phyloP scores from a whole-genome alignment of 2,329 filamentous ascomycete genomes.

The Fusarium sublunatum region DNA sequence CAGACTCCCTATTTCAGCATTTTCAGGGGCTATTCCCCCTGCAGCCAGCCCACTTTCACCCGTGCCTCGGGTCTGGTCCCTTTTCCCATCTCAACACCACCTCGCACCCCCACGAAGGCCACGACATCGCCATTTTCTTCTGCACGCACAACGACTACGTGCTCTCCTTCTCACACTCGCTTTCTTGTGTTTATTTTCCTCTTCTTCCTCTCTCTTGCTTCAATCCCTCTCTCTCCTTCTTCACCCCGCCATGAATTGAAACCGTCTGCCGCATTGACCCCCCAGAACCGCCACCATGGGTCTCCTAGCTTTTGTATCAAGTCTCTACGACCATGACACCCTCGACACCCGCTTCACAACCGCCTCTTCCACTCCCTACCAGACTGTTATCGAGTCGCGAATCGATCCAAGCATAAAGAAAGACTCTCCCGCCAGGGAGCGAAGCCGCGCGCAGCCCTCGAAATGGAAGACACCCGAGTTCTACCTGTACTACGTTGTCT shows the following conservation, averaged over 20 bases:
- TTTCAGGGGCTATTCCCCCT: conserved; percentile 42
- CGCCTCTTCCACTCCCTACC: conserved; percentile 75
- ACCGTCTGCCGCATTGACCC: conserved; percentile 14
- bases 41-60: conserved; percentile 26
- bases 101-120: conserved; percentile 37
- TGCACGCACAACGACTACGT: conserved; percentile 7
- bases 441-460: conserved; percentile 65
- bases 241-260: conserved; percentile 41
- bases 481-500: conserved; percentile 79
- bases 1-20: conserved; percentile 30
- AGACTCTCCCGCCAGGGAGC: conserved; percentile 52
- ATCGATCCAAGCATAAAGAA: conserved; percentile 54
- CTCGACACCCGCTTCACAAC: conserved; percentile 73
- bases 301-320: conserved; percentile 56
- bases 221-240: not conserved
- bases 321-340: conserved; percentile 73
- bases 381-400: conserved; percentile 64
- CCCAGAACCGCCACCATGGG: conserved; percentile 53
- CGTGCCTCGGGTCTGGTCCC: conserved; percentile 37
- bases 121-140: conserved; percentile 39
- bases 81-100: conserved; percentile 39
- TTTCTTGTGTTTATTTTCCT: conserved; percentile 2
- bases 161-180: conserved; percentile 12
- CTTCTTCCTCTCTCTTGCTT: not conserved
- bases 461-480: conserved; percentile 92